phyloP scores from a whole-genome alignment of 169 alveolate species.

The Toxoplasma gondii region DNA sequence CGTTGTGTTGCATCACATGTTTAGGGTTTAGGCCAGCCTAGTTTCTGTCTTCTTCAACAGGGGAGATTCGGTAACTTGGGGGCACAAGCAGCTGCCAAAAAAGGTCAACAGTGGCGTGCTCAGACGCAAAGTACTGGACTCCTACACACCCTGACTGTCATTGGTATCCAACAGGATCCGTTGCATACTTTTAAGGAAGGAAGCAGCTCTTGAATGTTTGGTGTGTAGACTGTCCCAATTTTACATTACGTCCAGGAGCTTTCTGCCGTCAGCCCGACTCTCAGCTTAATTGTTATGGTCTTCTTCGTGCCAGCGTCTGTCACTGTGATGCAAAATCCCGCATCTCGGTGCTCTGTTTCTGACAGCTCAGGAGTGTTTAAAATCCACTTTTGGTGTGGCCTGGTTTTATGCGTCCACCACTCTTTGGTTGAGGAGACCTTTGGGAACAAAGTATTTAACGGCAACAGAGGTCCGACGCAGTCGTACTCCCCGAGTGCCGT shows the following conservation, averaged over 20 bases:
- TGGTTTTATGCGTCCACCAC: conserved; percentile 9
- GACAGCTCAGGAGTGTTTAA: background rate
- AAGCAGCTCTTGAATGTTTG: too few species aligned
- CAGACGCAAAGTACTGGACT: too few species aligned
- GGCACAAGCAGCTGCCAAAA: too few species aligned
- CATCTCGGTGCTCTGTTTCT: background rate
- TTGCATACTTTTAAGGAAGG: too few species aligned
- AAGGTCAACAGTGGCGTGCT: too few species aligned
- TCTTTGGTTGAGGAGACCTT: background rate
- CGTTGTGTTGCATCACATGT: too few species aligned
- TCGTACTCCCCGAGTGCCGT: conserved; percentile 22
- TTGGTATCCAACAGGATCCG: too few species aligned
- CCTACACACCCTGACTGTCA: too few species aligned
- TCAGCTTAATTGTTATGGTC: background rate
- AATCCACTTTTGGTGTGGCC: conserved; percentile 31
- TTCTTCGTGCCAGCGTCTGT: background rate
- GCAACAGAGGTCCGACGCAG: background rate
- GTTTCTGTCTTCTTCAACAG: too few species aligned
- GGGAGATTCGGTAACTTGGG: too few species aligned
- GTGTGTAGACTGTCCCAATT: too few species aligned
- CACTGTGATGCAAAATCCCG: conserved; percentile 14
- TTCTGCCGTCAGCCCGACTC: background rate
- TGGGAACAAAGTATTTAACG: background rate
- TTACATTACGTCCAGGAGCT: background rate
- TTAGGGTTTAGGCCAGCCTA: too few species aligned